Evolutionary conservation across 208 protist species (phyloP), one percentile per base, ranked within the genome.

Genomic region (Angomonas ambiguus): DNA sequence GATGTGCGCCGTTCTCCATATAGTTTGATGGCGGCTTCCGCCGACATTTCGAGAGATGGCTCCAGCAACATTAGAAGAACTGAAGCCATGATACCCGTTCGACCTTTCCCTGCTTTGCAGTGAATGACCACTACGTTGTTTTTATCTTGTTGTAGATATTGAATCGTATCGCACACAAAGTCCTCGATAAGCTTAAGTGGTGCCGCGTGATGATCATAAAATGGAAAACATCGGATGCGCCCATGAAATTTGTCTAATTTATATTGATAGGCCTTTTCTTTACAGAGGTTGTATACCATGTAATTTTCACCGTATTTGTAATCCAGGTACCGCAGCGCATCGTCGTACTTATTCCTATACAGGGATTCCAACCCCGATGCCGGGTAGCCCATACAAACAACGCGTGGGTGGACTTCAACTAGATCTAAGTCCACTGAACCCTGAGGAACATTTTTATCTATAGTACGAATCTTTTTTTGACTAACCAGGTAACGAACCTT

Each of bases 321-420:
- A 53, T 92, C 80, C 34, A 96, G 72, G 67, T 91, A 92, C 28
- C 78, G 67, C 28, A 90, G n/a, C 1, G 73, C 85, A 25, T 90
- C 87, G 4, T 69, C 38, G 67, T 85, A 86, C 31, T 77, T 80
- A 71, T 99, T 99, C 31, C 98, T 80, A 71, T 98, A 99, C 1
- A 97, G 62, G 13, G 84, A 75, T 65, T 98, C 90, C 31, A 95
- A 35, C 6, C 86, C 88, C 32, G 91, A 73, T 1, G 92, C 80
- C 0, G 97, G 97, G 61, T 91, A 97, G 1, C 96, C 95, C 95
- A 98, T 98, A 30, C 92, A 97, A 30, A 98, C 93, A 16, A 98
- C 85, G 2, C 76, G 71, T 20, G 75, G 62, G 22, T 93, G 91
- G 5, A 98, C 90, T 48, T 93, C 95, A 2, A 79, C 88, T 30